phyloP scores from a whole-genome alignment of 2,329 filamentous ascomycete species.

The Trichoderma guizhouense region DNA sequence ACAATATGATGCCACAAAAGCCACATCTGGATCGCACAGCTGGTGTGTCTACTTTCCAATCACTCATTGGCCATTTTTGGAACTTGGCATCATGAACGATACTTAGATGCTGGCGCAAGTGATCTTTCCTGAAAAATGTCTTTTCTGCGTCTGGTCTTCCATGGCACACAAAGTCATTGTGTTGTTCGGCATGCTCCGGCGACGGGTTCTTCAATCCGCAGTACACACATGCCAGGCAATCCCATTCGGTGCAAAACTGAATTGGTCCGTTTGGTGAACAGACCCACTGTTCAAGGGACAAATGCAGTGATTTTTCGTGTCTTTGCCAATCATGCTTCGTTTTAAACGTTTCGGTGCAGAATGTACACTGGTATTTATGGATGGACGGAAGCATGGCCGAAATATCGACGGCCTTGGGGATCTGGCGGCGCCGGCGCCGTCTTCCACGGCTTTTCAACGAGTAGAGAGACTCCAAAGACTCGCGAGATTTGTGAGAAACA shows the following conservation, averaged over 20 bases:
- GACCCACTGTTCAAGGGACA: conserved; percentile 46
- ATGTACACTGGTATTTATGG: conserved; percentile 41
- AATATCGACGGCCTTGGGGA: neutral
- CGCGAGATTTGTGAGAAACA: neutral
- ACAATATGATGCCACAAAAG: conserved; percentile 37
- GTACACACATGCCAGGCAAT: conserved; percentile 35
- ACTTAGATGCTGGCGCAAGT: conserved; percentile 42
- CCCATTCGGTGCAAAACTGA: conserved; percentile 31
- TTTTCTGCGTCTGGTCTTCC: conserved; percentile 44
- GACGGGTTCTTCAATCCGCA: conserved; percentile 34
- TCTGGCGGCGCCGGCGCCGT: conserved; percentile 4
- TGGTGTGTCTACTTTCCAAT: conserved; percentile 36
- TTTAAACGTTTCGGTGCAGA: conserved; percentile 45
- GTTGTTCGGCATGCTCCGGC: conserved; percentile 32
- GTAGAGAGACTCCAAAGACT: neutral
- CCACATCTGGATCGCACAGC: conserved; percentile 40
- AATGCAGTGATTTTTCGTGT: conserved; percentile 48
- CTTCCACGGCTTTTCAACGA: neutral
- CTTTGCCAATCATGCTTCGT: conserved; percentile 46
- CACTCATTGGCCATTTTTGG: conserved; percentile 42
- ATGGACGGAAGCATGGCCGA: neutral
- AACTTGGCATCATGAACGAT: conserved; percentile 41
- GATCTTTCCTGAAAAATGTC: conserved; percentile 43
- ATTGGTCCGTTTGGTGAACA: conserved; percentile 38
- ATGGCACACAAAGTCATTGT: conserved; percentile 45